Base-by-base conservation (phyloP, 148 eudicot species). In the Vaccinium myrtillus region DNA sequence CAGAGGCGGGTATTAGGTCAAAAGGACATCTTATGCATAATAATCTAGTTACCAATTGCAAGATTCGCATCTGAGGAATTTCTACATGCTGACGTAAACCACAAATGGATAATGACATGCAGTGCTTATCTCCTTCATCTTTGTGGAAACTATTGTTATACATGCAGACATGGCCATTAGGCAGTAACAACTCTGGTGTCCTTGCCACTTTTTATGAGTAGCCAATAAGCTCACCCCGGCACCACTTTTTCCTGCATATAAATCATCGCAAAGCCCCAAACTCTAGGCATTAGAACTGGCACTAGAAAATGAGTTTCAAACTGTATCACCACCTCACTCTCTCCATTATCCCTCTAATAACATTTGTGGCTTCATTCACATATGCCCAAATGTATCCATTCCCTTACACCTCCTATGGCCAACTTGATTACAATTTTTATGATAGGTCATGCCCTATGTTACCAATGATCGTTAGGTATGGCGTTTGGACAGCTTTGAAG, bases 381-480 rank as follows among this genome's bases (percentile, higher is more conserved):
- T 25, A 32, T 4, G 67, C 63, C 54, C 18, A 69, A 30, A 69
- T 12, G 74, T 69, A 69, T 69, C 74, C 74, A 12, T 14, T 27
- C 32, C 74, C 74, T 69, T 1, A 13, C 39, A 36, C 39, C 8
- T 12, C 74, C 30, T 56, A 81, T 84, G 87, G 87, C 54, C 88
- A 87, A 49, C 90, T 89, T 19, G 83, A 87, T 77, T 88, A 87
- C 85, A 54, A 77, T 53, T 91, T 69, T 46, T 91, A 91, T 13
- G 91, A 90, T 53, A 36, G 21, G 30, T 86, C 91, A 30, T 91
- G 93, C 81, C 91, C 93, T n/a, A 76, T 79, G 0, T 80, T 91
- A 67, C 30, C 25, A 51, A 86, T n/a, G 90, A 88, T 90, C 13
- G 91, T 91, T 15, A 43, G 76, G 56, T 83, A 18, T 82, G 88